Evolutionary conservation across 2,329 filamentous ascomycete genomes (phyloP).

Genomic region (Lasiodiplodia sp.): DNA sequence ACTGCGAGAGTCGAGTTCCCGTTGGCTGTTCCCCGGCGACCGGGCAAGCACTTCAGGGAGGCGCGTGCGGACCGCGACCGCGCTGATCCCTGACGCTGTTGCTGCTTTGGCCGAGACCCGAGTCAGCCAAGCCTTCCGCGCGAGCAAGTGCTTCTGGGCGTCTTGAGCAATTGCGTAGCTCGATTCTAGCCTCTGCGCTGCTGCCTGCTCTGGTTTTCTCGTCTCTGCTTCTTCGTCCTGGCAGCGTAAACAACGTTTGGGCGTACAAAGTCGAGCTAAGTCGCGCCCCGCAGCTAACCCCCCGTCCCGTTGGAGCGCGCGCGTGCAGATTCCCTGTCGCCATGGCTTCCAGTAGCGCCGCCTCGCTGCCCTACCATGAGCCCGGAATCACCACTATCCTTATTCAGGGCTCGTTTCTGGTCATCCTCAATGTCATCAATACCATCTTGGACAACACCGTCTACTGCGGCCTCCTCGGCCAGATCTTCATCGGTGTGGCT

Average conservation of each 20-base stretch:
- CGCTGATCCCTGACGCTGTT: constrained; percentile 13
- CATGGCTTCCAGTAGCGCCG: constrained; percentile 27
- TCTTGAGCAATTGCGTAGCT: background rate
- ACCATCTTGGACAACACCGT: constrained; percentile 64
- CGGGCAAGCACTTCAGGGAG: constrained; percentile 23
- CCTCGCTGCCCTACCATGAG: constrained; percentile 66
- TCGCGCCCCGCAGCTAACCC: background rate
- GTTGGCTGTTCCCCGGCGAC: constrained; percentile 18
- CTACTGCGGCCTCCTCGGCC: constrained; percentile 76
- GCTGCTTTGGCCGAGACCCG: constrained; percentile 19
- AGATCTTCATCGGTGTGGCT: constrained; percentile 73
- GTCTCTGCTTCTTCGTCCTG: background rate
- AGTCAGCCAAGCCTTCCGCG: background rate
- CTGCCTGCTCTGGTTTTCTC: background rate
- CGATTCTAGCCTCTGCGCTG: background rate
- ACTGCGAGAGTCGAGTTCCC: constrained; percentile 18
- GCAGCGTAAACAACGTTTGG: background rate
- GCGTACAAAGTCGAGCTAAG: background rate
- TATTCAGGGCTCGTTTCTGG: constrained; percentile 66
- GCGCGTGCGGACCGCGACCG: constrained; percentile 21
- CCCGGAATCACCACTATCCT: constrained; percentile 67
- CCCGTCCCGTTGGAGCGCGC: constrained; percentile 5
- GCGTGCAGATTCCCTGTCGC: constrained; percentile 1
- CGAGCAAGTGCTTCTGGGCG: background rate
- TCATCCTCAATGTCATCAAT: constrained; percentile 68